Conservation (phyloP, 108 stramenopile species). For the Parmales sp. region DNA sequence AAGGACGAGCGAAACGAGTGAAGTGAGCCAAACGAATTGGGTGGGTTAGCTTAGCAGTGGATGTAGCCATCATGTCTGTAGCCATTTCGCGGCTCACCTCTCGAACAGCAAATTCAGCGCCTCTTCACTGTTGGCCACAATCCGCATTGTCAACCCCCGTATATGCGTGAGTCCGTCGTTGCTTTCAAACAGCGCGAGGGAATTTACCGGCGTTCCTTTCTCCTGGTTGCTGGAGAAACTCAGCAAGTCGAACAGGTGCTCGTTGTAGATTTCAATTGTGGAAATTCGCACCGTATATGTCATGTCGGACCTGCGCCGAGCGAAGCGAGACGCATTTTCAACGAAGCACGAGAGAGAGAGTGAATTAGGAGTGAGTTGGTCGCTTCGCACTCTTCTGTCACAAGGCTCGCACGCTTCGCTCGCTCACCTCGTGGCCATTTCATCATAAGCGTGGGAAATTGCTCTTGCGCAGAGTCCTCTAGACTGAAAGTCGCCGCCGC, state of each 20-base stretch:
- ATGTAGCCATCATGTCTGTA: too few relatives aligned
- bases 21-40: too few relatives aligned
- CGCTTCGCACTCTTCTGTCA: neutral
- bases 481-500: neutral
- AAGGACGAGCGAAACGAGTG: too few relatives aligned
- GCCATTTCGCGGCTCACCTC: too few relatives aligned
- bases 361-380: too few relatives aligned
- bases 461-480: neutral
- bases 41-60: too few relatives aligned
- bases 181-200: conserved; percentile 12
- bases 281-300: conserved; percentile 26
- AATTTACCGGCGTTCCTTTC: neutral
- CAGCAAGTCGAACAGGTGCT: conserved; percentile 25
- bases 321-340: too few relatives aligned
- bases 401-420: neutral
- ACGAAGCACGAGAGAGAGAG: too few relatives aligned
- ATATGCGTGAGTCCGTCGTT: conserved; percentile 3
- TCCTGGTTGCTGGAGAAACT: neutral
- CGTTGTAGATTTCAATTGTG: conserved; percentile 37
- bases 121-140: conserved; percentile 17
- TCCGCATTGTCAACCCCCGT: neutral
- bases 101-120: conserved; percentile 21
- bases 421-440: too few relatives aligned
- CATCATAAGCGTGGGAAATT: neutral
- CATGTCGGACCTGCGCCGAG: too few relatives aligned